phyloP scores from a whole-genome alignment of 129 eudicot species.

The Flaveria bidentis region DNA sequence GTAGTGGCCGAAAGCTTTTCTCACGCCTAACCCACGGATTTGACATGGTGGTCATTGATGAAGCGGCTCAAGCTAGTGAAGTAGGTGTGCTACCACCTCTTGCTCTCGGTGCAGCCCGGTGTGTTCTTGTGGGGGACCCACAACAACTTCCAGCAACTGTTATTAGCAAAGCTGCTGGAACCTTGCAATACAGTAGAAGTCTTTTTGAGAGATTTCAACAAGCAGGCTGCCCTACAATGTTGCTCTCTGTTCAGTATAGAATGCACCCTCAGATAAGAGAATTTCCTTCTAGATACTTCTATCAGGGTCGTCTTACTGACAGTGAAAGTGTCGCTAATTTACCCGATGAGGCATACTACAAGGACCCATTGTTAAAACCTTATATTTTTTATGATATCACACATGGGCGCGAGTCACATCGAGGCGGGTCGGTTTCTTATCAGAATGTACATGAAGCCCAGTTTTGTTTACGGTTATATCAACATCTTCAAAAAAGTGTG shows the following conservation, averaged over 20 bases:
- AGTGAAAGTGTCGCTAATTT: constrained; percentile 74
- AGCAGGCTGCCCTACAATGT: constrained; percentile 98
- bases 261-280: constrained; percentile 97
- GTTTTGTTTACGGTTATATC: constrained; percentile 79
- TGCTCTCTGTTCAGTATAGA: constrained; percentile 88
- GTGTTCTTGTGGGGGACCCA: constrained; percentile 99
- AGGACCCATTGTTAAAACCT: constrained; percentile 75
- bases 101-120: constrained; percentile 96
- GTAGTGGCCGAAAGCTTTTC: constrained; percentile 92
- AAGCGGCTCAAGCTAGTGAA: constrained; percentile 99
- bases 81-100: constrained; percentile 95
- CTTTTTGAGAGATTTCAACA: constrained; percentile 97
- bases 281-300: constrained; percentile 90
- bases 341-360: constrained; percentile 77
- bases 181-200: constrained; percentile 90
- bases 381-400: constrained; percentile 81
- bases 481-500: constrained; percentile 81
- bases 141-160: constrained; percentile 99
- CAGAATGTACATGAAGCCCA: constrained; percentile 93
- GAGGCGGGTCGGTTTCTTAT: constrained; percentile 93
- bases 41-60: constrained; percentile 99
- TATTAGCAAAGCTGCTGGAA: constrained; percentile 98
- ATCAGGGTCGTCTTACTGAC: constrained; percentile 89
- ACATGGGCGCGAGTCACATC: constrained; percentile 90
- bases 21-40: constrained; percentile 96